These are phyloP conservation scores for Eucalyptus decipiens DNA, from an alignment of 345 rosid species.

Conservation along the genomic window DNA sequence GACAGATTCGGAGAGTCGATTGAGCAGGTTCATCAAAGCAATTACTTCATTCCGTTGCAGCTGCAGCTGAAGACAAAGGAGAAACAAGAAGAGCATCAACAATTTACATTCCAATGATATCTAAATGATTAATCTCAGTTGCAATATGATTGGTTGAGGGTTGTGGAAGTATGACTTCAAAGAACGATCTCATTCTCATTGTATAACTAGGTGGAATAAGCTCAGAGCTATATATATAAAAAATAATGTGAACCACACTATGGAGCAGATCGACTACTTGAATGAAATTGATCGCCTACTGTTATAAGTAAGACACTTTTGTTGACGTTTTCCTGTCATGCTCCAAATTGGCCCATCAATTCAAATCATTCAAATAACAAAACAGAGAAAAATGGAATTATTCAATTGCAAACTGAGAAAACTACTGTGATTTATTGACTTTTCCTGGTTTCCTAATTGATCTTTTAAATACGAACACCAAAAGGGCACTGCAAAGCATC, in stretches of 20 bases:
- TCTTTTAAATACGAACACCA: not conserved
- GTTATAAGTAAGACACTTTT: not conserved
- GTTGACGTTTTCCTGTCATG: not conserved
- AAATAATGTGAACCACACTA: not conserved
- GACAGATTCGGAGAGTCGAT: conserved; percentile 63
- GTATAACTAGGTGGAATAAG: not conserved
- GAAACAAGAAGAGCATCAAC: not conserved
- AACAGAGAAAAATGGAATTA: not conserved
- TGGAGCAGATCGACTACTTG: not conserved
- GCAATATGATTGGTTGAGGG: not conserved
- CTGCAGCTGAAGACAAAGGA: conserved; percentile 31
- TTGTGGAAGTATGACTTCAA: not conserved
- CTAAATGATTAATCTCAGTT: not conserved
- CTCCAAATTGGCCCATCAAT: not conserved
- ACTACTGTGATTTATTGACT: not conserved
- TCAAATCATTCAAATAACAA: not conserved
- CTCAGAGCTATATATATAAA: not conserved
- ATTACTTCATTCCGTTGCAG: conserved; percentile 74
- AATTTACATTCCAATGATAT: not conserved
- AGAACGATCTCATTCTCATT: not conserved
- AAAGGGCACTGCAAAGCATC: not conserved
- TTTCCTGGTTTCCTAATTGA: not conserved
- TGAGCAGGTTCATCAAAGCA: conserved; percentile 66
- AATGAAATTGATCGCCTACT: not conserved
- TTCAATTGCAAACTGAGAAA: not conserved